Percentiles rank a stretch among this genome's conserved stretches.
Conservation (phyloP, 306 rosid species). For the Astragalus membranaceus region DNA sequence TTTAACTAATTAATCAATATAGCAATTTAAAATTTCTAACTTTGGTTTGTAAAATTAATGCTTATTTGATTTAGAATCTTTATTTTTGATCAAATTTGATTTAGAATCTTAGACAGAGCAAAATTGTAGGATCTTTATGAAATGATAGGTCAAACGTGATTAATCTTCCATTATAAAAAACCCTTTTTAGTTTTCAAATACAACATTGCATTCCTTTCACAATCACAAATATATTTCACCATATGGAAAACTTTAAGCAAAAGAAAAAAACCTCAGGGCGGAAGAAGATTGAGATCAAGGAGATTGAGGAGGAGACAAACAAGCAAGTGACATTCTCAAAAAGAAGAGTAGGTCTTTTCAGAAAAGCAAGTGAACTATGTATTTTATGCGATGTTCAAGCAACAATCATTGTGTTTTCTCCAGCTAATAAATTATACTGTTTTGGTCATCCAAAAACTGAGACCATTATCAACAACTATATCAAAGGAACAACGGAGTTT, state of each 20-base stretch:
- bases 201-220: neutral
- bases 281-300: constrained; percentile 46
- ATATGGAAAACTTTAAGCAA: neutral
- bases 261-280: constrained; percentile 34
- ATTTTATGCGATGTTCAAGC: constrained; percentile 35
- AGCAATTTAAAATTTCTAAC: too few species aligned
- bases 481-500: neutral
- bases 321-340: constrained; percentile 54
- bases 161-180: neutral
- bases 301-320: constrained; percentile 27
- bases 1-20: neutral
- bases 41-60: too few species aligned
- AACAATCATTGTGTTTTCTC: constrained; percentile 43
- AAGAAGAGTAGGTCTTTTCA: constrained; percentile 43
- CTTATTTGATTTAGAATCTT: constrained; percentile 21
- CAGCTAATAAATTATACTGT: constrained; percentile 29
- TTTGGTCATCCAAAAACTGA: constrained; percentile 37
- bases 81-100: too few species aligned
- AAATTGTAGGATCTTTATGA: constrained; percentile 8
- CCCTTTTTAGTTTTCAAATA: neutral
- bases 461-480: neutral
- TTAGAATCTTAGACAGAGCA: constrained; percentile 9
- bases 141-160: neutral
- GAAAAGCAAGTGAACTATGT: constrained; percentile 49
- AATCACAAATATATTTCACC: neutral